A percentile compares a stretch with the other conserved stretches of the same genome.
Conservation (phyloP, 331 rosid genomes). For the Cydonia oblonga region DNA sequence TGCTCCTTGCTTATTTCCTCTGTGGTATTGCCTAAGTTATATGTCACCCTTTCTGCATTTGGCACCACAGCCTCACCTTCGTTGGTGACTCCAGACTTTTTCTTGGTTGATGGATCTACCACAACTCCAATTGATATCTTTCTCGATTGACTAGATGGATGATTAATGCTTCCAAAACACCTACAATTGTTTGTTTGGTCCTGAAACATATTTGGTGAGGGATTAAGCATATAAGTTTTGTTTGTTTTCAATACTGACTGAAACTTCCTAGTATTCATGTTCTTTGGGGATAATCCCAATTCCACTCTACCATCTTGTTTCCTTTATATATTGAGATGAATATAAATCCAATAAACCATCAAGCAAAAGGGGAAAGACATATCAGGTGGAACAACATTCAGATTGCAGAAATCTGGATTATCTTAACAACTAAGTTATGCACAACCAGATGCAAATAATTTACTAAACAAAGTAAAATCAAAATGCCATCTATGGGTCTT, state of each 20-base stretch:
- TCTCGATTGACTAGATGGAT: slow-evolving; percentile 67
- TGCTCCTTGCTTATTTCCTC: slow-evolving; percentile 27
- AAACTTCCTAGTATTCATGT: neutral
- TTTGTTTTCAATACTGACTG: neutral
- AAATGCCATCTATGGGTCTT: too few species aligned
- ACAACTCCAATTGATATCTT: slow-evolving; percentile 84
- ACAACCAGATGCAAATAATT: neutral
- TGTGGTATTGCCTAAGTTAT: slow-evolving; percentile 23
- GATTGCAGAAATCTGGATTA: too few species aligned
- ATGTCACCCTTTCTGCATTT: slow-evolving; percentile 26
- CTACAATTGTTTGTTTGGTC: slow-evolving; percentile 37
- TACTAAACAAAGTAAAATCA: neutral
- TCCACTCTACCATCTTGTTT: neutral
- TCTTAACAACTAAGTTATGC: neutral
- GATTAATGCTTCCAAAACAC: slow-evolving; percentile 53
- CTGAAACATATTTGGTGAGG: slow-evolving; percentile 28
- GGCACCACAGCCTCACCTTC: slow-evolving; percentile 12
- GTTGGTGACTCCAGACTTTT: slow-evolving; percentile 17
- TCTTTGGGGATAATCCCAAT: neutral
- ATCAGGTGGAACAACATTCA: neutral
- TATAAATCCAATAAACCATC: neutral
- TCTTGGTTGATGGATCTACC: slow-evolving; percentile 29
- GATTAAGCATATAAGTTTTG: neutral
- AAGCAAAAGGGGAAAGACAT: neutral
- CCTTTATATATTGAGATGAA: neutral